These are phyloP conservation scores for Solanum commersonii DNA, from an alignment of 257 asterid species.

Conservation along the genomic window DNA sequence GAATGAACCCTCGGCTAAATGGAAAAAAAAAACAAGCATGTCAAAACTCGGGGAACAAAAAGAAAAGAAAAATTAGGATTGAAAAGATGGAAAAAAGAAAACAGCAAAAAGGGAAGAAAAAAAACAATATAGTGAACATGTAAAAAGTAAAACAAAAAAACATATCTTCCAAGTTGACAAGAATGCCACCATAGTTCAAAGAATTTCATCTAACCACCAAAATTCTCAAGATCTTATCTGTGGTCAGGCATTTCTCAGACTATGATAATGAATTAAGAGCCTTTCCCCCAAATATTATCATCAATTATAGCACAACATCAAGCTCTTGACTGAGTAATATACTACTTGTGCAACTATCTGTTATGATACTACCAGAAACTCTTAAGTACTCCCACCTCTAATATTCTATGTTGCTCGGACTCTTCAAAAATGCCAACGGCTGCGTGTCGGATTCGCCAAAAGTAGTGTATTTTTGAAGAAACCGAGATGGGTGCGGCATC, in stretches of 20 bases:
- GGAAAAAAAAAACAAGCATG: neutral
- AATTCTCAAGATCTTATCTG: neutral
- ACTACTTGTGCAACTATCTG: neutral
- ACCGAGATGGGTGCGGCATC: too few species aligned
- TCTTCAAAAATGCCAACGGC: too few species aligned
- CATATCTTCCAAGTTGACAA: neutral
- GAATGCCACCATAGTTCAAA: neutral
- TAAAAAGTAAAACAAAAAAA: neutral
- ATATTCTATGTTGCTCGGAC: too few species aligned
- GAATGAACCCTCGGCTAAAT: conserved; percentile 71
- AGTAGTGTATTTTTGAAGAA: too few species aligned
- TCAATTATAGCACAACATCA: neutral
- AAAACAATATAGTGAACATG: neutral
- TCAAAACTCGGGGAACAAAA: neutral
- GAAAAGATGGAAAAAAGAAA: neutral
- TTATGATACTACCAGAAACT: neutral
- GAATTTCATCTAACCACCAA: neutral
- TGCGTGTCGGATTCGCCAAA: too few species aligned
- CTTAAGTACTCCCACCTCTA: neutral
- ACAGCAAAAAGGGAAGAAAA: neutral
- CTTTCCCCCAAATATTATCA: neutral
- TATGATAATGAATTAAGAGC: neutral
- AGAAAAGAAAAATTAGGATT: neutral
- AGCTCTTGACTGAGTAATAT: neutral
- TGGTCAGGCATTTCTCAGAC: neutral